Percentiles rank a stretch among this genome's conserved stretches.
Conservation (phyloP, 129 eudicot species). For the Apium graveolens region DNA sequence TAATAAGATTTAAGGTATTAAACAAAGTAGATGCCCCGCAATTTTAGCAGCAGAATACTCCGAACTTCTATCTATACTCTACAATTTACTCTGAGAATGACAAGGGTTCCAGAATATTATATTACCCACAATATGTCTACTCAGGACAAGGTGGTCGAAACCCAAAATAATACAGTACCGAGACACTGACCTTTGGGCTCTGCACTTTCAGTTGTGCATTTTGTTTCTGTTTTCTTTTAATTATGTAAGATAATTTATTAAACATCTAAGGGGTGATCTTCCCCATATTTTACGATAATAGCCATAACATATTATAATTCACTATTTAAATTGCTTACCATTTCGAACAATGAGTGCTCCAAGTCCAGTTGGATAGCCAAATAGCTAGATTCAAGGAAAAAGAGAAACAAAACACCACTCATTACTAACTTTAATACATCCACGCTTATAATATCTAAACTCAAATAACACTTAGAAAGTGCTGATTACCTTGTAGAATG, state of each 20-base stretch:
- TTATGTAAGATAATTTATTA: background rate
- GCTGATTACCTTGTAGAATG: conserved; percentile 81
- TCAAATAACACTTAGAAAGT: background rate
- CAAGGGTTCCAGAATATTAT: background rate
- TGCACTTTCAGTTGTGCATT: background rate
- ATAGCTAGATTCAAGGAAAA: conserved; percentile 39
- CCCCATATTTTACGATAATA: background rate
- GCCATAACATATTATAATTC: background rate
- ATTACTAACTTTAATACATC: background rate
- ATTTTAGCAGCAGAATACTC: background rate
- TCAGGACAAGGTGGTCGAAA: background rate
- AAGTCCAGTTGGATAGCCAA: conserved; percentile 98
- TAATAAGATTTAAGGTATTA: too few species aligned
- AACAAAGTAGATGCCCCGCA: background rate
- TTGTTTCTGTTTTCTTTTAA: background rate
- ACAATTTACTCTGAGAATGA: background rate
- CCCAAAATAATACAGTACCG: background rate
- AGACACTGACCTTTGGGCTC: background rate
- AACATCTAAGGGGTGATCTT: background rate
- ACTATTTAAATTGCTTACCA: conserved; percentile 40
- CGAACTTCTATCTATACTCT: background rate
- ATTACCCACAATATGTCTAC: background rate
- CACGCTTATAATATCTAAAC: background rate
- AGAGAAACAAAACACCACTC: background rate
- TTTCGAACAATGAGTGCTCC: conserved; percentile 87